Base-by-base conservation (phyloP, 768 basidiomycete genomes). In the Hericium rajendrae region DNA sequence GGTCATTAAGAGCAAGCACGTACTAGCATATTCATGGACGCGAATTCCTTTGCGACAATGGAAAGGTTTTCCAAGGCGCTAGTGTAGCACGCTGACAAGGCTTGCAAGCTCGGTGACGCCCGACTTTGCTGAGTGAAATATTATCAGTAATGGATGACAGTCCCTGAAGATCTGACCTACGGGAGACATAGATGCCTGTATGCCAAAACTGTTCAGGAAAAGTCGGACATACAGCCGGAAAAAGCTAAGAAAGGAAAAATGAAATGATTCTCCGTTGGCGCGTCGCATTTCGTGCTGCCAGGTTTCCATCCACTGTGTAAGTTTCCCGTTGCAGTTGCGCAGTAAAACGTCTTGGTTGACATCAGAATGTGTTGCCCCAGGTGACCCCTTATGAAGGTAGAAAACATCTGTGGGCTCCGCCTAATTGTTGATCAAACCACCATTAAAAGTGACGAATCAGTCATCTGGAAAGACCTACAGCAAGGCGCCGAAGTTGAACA, bases 121-220 rank as follows among this genome's bases (percentile, higher is more conserved):
- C 79, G 78, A 64, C 74, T 83, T 50, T 78, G 75, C 83, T 86
- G 65, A 53, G 16, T 18, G 28, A 39, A 20, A 6, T 38, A 52
- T 37, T 40, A 57, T 43, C 57, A 53, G 51, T 49, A 51, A 41
- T 53, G 22, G 51, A 40, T 49, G 41, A 43, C 38, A 40, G 28
- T 53, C 57, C 43, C 38, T 11, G 18, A 40, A 58, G 46, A 38
- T 18, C 24, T 26, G 20, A 73, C 80, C 65, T 64, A 81, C 85
- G 54, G 82, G 76, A 54, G 74, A 68, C 69, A 84, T 76, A 38
- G 81, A 77, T 18, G 79, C 77, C 62, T 86, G 84, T 51, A 91
- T 82, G 26, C 87, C 90, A 68, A 91, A 88, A 61, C 86, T 88
- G 69, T 92, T 92, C 67, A 92, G 70, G 72, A 91, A 92, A 52